A percentile compares a stretch with the other conserved stretches of the same genome.
These are phyloP conservation scores for Dioszegia crocea DNA, from an alignment of 768 basidiomycete genomes.

Conservation along the genomic window DNA sequence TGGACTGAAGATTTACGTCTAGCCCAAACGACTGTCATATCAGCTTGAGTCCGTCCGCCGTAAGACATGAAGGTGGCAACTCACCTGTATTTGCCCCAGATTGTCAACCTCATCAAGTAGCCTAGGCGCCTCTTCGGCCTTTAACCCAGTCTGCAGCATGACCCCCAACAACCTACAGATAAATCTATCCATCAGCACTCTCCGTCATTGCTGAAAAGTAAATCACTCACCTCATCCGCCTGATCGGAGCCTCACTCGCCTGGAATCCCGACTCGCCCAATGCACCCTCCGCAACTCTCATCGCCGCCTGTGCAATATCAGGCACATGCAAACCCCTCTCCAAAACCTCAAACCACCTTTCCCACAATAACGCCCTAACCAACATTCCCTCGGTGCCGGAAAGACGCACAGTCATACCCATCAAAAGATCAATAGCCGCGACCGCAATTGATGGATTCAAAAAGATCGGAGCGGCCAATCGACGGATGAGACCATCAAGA, in stretches of 20 bases:
- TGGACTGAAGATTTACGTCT: neutral
- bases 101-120: neutral
- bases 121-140: neutral
- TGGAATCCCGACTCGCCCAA: neutral
- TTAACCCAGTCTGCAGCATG: constrained; percentile 2
- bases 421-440: neutral
- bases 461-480: neutral
- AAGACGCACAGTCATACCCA: neutral
- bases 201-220: neutral
- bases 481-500: neutral
- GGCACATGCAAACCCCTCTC: constrained; percentile 11
- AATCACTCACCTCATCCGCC: constrained; percentile 11
- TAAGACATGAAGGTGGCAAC: neutral
- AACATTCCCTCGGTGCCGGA: neutral
- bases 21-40: neutral
- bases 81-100: neutral
- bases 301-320: neutral
- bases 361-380: constrained; percentile 10
- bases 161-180: neutral
- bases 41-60: neutral
- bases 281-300: neutral
- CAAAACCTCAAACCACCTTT: constrained; percentile 36
- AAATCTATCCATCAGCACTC: neutral
- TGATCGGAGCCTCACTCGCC: neutral
- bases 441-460: neutral